Percentiles rank a stretch among this genome's conserved stretches.
Conservation (phyloP, 441 rosid species). For the Iberis amara region DNA sequence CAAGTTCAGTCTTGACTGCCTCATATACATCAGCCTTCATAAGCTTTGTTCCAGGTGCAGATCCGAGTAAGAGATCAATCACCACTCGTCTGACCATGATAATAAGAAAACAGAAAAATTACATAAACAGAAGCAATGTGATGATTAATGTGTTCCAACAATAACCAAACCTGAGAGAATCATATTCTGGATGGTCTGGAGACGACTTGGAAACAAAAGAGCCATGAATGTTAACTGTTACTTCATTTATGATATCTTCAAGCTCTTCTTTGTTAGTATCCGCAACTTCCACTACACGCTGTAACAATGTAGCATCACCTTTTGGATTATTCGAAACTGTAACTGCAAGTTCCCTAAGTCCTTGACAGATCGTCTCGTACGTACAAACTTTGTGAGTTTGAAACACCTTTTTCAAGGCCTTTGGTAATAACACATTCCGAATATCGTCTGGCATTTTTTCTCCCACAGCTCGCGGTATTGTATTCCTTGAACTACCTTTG, state of each 20-base stretch:
- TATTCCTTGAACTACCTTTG: slow-evolving; percentile 32
- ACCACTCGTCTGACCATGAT: slow-evolving; percentile 56
- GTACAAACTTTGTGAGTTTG: slow-evolving; percentile 85
- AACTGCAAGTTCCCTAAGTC: slow-evolving; percentile 61
- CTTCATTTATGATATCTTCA: slow-evolving; percentile 44
- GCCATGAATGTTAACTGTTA: slow-evolving; percentile 54
- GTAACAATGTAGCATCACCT: slow-evolving; percentile 56
- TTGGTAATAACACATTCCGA: slow-evolving; percentile 52
- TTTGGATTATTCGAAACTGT: slow-evolving; percentile 57
- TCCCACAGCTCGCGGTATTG: slow-evolving; percentile 30
- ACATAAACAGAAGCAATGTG: not conserved
- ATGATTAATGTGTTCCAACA: slow-evolving; percentile 1
- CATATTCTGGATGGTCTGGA: slow-evolving; percentile 63
- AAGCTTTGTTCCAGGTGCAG: slow-evolving; percentile 50
- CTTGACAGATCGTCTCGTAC: slow-evolving; percentile 57
- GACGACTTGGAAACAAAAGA: slow-evolving; percentile 62
- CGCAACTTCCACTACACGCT: slow-evolving; percentile 51
- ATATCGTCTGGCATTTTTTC: slow-evolving; percentile 58
- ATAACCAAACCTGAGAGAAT: slow-evolving; percentile 50
- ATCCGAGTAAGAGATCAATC: slow-evolving; percentile 47
- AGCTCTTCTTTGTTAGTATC: slow-evolving; percentile 59
- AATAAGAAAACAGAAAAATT: not conserved
- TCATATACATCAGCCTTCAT: slow-evolving; percentile 61
- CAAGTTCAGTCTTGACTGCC: slow-evolving; percentile 43
- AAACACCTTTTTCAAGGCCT: slow-evolving; percentile 68